phyloP scores from a whole-genome alignment of 306 rosid species.

The Medicago lupulina region DNA sequence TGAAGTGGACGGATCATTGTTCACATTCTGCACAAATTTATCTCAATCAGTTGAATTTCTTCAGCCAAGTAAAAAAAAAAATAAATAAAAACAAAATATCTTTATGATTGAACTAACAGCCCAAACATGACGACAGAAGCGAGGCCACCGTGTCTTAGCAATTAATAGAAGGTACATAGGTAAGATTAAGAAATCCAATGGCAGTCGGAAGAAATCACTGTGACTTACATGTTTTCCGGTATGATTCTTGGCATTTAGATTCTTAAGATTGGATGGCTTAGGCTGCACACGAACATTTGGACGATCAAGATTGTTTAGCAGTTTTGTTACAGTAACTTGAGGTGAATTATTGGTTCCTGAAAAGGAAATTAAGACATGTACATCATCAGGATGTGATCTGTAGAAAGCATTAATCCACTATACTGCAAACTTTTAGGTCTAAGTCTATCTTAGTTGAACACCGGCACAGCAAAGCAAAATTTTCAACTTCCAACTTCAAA shows the following conservation, averaged over 20 bases:
- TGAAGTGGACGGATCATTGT: conserved; percentile 54
- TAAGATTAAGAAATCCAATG: conserved; percentile 2
- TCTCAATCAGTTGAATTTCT: conserved; percentile 37
- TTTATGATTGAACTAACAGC: conserved; percentile 27
- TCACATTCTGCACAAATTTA: conserved; percentile 51
- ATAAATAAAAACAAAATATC: conserved; percentile 14
- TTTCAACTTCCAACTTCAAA: neutral
- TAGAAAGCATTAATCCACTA: conserved; percentile 18
- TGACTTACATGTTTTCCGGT: conserved; percentile 56
- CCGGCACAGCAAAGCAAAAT: conserved; percentile 14
- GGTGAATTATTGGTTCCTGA: conserved; percentile 54
- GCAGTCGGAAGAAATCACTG: conserved; percentile 6
- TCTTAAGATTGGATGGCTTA: conserved; percentile 52
- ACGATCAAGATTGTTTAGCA: conserved; percentile 41
- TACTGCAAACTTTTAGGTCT: conserved; percentile 25
- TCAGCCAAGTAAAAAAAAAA: conserved; percentile 13
- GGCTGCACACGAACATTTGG: conserved; percentile 47
- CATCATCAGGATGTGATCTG: conserved; percentile 32
- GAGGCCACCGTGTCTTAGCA: neutral
- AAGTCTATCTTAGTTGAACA: conserved; percentile 35
- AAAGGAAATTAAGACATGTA: conserved; percentile 37
- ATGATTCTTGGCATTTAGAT: conserved; percentile 44
- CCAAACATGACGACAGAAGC: conserved; percentile 23
- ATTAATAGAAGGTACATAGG: conserved; percentile 13
- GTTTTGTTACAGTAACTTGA: conserved; percentile 44